phyloP scores from a whole-genome alignment of 768 basidiomycete species.

The Mycena filopes region DNA sequence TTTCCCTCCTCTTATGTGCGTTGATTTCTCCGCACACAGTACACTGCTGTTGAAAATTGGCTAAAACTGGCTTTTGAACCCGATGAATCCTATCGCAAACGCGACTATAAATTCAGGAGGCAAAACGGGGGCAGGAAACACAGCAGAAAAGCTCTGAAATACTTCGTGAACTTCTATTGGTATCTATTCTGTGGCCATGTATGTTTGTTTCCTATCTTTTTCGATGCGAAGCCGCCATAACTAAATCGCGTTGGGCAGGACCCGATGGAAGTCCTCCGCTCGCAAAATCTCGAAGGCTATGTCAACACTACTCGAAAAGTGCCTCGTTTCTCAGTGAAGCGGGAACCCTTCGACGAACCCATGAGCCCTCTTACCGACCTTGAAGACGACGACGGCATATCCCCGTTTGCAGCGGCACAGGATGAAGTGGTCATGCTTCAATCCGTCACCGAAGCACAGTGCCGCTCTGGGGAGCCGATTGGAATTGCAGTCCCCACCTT shows the following conservation, averaged over 20 bases:
- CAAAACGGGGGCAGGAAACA: not conserved
- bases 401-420: not conserved
- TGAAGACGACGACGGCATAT: not conserved
- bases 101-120: not conserved
- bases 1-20: not conserved
- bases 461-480: not conserved
- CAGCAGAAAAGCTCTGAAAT: not conserved
- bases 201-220: no score
- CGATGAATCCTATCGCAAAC: not conserved
- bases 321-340: not conserved
- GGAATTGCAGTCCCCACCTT: not conserved
- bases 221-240: no score
- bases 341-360: constrained; percentile 7
- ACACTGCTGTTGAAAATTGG: constrained; percentile 4
- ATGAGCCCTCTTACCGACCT: constrained; percentile 14
- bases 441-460: no score
- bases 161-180: constrained; percentile 37
- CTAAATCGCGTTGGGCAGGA: not conserved
- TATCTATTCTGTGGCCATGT: constrained; percentile 19
- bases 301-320: not conserved
- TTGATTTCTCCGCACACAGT: not conserved
- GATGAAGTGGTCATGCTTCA: no score
- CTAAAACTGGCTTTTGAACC: not conserved
- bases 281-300: constrained; percentile 2
- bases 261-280: not conserved